Evolutionary conservation across 2,329 filamentous ascomycete genomes (phyloP).

Genomic region (Colletotrichum cereale): DNA sequence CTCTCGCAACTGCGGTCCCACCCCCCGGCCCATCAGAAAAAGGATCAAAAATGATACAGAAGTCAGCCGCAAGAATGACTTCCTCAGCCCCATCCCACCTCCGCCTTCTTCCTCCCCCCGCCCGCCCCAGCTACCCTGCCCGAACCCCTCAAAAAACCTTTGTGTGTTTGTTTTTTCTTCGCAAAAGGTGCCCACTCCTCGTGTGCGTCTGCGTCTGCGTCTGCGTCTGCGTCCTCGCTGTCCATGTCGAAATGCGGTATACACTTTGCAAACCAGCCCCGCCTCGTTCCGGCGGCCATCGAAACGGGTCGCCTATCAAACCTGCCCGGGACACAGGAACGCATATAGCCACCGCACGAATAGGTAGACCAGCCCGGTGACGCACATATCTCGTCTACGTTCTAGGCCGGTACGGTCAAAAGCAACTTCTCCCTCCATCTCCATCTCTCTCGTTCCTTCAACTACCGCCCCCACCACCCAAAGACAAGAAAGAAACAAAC

Average conservation of each 20-base stretch:
- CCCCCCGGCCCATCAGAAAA: too few relatives aligned
- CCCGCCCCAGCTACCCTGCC: conserved; percentile 23
- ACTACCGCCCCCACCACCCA: neutral
- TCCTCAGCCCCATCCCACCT: neutral
- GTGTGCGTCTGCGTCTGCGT: neutral
- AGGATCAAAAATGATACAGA: neutral
- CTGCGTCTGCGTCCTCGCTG: neutral
- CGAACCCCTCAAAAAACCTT: neutral
- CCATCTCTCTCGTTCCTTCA: neutral
- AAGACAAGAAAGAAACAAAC: neutral
- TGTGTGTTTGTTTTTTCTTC: too few relatives aligned
- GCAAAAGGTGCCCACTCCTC: too few relatives aligned
- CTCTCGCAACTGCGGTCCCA: too few relatives aligned
- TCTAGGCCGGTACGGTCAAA: neutral
- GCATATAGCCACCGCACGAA: neutral
- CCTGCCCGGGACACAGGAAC: neutral
- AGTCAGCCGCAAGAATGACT: neutral
- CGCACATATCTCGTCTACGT: neutral
- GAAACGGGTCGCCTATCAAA: neutral
- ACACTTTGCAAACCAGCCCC: neutral
- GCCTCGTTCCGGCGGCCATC: neutral
- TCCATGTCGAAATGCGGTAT: neutral
- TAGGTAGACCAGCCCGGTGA: neutral
- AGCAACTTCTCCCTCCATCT: neutral
- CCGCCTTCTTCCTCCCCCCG: conserved; percentile 8